Percentiles rank a stretch among this genome's conserved stretches.
Conservation (phyloP, 2,329 filamentous ascomycete genomes). For the Paraconiothyrium sp. region DNA sequence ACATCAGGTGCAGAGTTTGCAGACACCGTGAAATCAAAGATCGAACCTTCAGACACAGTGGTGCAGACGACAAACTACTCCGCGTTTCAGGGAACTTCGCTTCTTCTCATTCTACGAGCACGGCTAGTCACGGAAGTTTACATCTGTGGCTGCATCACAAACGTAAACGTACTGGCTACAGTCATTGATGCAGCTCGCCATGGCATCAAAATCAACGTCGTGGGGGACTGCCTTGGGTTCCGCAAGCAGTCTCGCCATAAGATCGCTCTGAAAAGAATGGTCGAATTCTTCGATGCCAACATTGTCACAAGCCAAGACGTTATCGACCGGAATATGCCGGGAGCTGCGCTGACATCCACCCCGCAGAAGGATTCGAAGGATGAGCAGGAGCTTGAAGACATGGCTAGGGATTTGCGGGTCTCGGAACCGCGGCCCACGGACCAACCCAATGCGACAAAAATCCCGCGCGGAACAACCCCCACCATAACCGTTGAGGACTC, state of each 20-base stretch:
- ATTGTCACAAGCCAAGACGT: conserved; percentile 69
- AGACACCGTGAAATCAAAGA: conserved; percentile 58
- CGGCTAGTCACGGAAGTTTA: conserved; percentile 89
- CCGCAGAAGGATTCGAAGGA: conserved; percentile 21
- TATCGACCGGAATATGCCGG: conserved; percentile 50
- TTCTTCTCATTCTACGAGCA: conserved; percentile 82
- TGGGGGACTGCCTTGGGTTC: conserved; percentile 90
- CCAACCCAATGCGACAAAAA: conserved; percentile 6
- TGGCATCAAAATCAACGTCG: conserved; percentile 84
- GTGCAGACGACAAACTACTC: conserved; percentile 84
- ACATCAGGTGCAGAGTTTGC: conserved; percentile 61
- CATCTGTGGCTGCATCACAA: conserved; percentile 85
- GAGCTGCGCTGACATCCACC: conserved; percentile 8
- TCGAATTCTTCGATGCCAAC: conserved; percentile 77
- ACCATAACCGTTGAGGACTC: conserved; percentile 23
- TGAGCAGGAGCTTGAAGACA: conserved; percentile 31
- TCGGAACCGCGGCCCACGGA: conserved; percentile 20
- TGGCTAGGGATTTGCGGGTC: conserved; percentile 37
- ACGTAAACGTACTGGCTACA: conserved; percentile 89
- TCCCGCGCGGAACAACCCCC: conserved; percentile 20
- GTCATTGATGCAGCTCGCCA: conserved; percentile 89
- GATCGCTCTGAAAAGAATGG: conserved; percentile 74
- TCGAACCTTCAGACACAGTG: conserved; percentile 63
- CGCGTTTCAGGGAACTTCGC: conserved; percentile 77
- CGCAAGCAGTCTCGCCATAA: conserved; percentile 74